Evolutionary conservation across 208 protist genomes (phyloP).

Genomic region (Crithidia brevicula): DNA sequence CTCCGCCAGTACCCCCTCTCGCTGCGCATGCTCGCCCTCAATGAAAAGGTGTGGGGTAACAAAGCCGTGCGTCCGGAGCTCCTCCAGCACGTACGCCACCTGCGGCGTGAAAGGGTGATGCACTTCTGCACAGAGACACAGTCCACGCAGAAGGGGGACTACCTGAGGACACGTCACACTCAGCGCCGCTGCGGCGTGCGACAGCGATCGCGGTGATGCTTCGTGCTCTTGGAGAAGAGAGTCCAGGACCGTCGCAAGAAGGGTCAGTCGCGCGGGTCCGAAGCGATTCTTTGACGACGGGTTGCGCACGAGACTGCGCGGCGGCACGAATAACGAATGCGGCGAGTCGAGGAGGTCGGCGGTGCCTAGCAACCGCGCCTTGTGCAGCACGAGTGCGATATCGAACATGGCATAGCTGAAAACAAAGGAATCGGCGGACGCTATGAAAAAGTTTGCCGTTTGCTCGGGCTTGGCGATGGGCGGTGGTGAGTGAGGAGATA

Average conservation of each 20-base stretch:
- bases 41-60: conserved; percentile 33
- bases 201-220: conserved; percentile 15
- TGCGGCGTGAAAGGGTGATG: conserved; percentile 40
- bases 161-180: conserved; percentile 15
- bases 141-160: conserved; percentile 41
- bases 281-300: conserved; percentile 9
- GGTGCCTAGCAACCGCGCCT: conserved; percentile 1
- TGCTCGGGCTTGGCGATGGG: conserved; percentile 36
- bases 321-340: conserved; percentile 28
- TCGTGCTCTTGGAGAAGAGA: conserved; percentile 39
- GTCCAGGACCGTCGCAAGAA: conserved; percentile 20
- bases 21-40: conserved; percentile 36
- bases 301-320: conserved; percentile 23
- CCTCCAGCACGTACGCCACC: conserved; percentile 42
- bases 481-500: conserved; percentile 13
- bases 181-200: neutral
- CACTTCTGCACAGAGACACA: conserved; percentile 30
- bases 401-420: conserved; percentile 62
- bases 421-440: conserved; percentile 30
- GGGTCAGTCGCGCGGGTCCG: conserved; percentile 9
- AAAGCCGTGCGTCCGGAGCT: conserved; percentile 32
- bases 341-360: conserved; percentile 20
- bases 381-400: conserved; percentile 30
- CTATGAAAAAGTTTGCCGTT: conserved; percentile 26
- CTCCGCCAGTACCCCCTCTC: conserved; percentile 14